These are phyloP conservation scores for Closterium sp. DNA, from an alignment of 139 green algal species.

Conservation along the genomic window DNA sequence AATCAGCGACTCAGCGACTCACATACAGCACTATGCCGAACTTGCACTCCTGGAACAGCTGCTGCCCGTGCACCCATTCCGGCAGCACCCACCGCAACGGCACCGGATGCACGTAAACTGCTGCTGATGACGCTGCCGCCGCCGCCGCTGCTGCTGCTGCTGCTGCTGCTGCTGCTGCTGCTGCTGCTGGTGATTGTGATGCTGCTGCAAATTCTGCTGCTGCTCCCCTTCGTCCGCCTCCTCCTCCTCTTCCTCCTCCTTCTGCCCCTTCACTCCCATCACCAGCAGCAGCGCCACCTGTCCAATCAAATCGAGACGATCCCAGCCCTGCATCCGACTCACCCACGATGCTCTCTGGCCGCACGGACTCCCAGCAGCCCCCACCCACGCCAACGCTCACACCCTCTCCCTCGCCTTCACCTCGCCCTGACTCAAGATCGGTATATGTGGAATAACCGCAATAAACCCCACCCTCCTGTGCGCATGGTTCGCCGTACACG, in stretches of 20 bases:
- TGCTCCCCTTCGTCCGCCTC: not conserved
- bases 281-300: not conserved
- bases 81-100: not conserved
- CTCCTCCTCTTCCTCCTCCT: not conserved
- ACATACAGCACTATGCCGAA: slow-evolving; percentile 31
- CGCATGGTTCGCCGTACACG: not conserved
- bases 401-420: too few relatives aligned
- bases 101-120: slow-evolving; percentile 1
- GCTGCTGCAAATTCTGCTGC: not conserved
- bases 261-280: not conserved
- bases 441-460: not conserved
- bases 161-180: not conserved
- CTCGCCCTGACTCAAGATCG: not conserved
- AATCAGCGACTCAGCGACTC: not conserved
- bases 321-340: too few relatives aligned
- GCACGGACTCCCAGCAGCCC: not conserved
- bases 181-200: not conserved
- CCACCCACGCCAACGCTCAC: too few relatives aligned
- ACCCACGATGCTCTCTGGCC: not conserved
- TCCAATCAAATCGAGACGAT: not conserved
- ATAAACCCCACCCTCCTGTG: not conserved
- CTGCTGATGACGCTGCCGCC: not conserved
- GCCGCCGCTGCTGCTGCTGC: not conserved
- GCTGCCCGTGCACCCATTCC: not conserved
- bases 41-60: slow-evolving; percentile 10